Base-by-base conservation (phyloP, 2,329 filamentous ascomycete genomes). In the Colletotrichum camelliae region DNA sequence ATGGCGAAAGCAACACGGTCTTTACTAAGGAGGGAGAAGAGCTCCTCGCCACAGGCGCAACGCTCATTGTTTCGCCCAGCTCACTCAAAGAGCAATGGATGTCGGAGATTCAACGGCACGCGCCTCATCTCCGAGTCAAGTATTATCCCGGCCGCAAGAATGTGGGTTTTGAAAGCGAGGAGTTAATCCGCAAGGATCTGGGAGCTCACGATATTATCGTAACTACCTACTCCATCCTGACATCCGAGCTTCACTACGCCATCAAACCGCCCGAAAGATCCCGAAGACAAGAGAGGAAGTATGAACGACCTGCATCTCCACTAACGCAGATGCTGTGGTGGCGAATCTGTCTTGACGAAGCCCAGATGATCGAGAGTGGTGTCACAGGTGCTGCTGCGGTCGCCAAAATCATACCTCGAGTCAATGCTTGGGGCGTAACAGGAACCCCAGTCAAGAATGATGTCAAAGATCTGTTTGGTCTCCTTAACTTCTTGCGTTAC, bases 351-450 rank as follows among this genome's bases (percentile, higher is more conserved):
- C 88, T 94, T 2, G 93, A 94, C 74, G 96, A 93, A 86, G 93
- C 96, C 1, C 97, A 99, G 81, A 98, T 98, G 94, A 93, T 98
- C 57, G 96, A 98, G 82, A 96, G 92, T 78, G 95, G 96, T 39
- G 93, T 97, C 5, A 96, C 92, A 79, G 93, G 95, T 79, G 95
- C 96, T 33, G 96, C 97, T 1, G 91, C 89, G 62, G 92, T 98
- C 16, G 96, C 96, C 43, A 91, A 93, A 55, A 87, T 94, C 31
- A 93, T 99, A 76, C 96, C 96, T 60, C 91, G 97, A 33, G 85
- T 94, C 77, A 96, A 98, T 84, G 93, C 95, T 3, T 98, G 97
- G 97, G 96, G 94, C 16, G 93, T 99, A 55, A 96, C 95, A 0
- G 97, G 95, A 57, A 99, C 97, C 1, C 97, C 97, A 0, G 89